A percentile compares a stretch with the other conserved stretches of the same genome.
Conservation (phyloP, 208 protist species). For the Leptomonas seymouri region DNA sequence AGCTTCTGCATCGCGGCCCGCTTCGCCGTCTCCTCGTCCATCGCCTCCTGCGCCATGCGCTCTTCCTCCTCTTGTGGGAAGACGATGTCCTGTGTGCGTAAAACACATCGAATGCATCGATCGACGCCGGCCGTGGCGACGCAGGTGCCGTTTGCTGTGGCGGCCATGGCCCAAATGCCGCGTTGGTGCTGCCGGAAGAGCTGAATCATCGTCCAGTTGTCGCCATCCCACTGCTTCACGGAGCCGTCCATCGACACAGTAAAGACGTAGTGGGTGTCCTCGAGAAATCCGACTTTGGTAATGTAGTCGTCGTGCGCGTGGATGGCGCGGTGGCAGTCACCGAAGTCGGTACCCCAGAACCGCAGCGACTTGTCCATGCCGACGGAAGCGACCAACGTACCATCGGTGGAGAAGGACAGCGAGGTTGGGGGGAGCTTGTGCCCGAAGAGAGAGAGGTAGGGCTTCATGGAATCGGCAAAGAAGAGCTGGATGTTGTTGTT, state of each 20-base stretch:
- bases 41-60: constrained; percentile 80
- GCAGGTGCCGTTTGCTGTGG: constrained; percentile 78
- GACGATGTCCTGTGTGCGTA: constrained; percentile 89
- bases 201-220: constrained; percentile 94
- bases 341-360: constrained; percentile 98
- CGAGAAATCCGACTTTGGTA: constrained; percentile 95
- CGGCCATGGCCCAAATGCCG: constrained; percentile 72
- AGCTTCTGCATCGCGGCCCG: constrained; percentile 68
- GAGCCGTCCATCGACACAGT: constrained; percentile 93
- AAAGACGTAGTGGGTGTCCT: constrained; percentile 98
- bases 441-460: constrained; percentile 98
- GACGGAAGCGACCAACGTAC: constrained; percentile 94
- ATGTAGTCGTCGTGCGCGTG: constrained; percentile 98
- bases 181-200: constrained; percentile 81
- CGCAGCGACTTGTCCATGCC: constrained; percentile 99
- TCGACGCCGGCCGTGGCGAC: constrained; percentile 80
- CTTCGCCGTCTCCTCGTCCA: constrained; percentile 85
- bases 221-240: constrained; percentile 99
- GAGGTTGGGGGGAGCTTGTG: constrained; percentile 97
- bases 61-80: constrained; percentile 92
- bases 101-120: constrained; percentile 75
- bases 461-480: constrained; percentile 97
- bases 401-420: constrained; percentile 94
- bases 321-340: constrained; percentile 98
- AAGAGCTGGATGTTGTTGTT: constrained; percentile 99